Evolutionary conservation across 179 eudicot species (phyloP), one percentile per base, ranked within the genome.

Genomic region (Patellifolia procumbens): DNA sequence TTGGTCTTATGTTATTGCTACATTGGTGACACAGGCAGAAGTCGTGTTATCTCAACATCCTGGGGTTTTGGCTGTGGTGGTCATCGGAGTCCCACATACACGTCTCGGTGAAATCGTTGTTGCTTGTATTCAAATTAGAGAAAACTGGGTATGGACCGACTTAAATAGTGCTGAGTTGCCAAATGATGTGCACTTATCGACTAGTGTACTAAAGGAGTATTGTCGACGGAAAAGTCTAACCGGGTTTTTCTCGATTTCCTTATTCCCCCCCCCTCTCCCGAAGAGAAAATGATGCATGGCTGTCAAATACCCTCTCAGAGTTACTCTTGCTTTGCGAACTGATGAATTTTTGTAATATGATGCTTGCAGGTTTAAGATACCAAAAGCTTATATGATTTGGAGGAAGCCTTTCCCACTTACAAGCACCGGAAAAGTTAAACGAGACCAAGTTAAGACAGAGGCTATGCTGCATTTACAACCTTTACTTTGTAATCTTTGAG

Each of bases 301-400:
- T 69, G 0, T 48, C 19, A 26, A 34, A 2, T 13, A 39, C 8
- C 52, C 7, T 26, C n/a, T 56, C 28, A 15, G 12, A 34, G 17
- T 35, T 20, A 5, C 3, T 53, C 6, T 32, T 20, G 8, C 0
- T 35, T 34, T 20, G 45, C 55, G 35, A 9, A 24, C 74, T 53
- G 46, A 68, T 22, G 19, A 13, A 26, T 26, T 68, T 16, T n/a
- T 56, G 51, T 52, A 28, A 53, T 51, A 51, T 64, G 61, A 48
- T 58, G 32, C 10, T 60, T 85, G 82, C 88, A 94, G 98, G 83
- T 94, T 92, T 80, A 92, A 94, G 76, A 85, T 91, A 58, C 98
- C 97, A 0, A 94, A 80, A 81, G 55, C 45, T 45, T 87, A 84
- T 77, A 53, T 92, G 11, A 29, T 80, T 69, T 92, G 94, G 98